phyloP scores from a whole-genome alignment of 2,329 filamentous ascomycete genomes.

The Aspergillus chevalieri region DNA sequence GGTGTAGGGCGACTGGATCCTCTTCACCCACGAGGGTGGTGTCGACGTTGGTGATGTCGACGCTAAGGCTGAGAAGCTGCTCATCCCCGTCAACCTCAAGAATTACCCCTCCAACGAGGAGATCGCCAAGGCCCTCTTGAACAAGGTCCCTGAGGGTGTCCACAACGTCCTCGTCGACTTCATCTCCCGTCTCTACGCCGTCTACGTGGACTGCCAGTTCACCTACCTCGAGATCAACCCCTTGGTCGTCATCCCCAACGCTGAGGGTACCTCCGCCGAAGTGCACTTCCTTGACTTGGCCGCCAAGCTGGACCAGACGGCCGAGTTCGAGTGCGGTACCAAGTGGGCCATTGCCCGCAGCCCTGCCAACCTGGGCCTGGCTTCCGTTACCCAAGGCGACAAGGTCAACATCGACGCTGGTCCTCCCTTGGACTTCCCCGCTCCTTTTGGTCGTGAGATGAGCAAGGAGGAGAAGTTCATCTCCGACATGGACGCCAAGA shows the following conservation, averaged over 20 bases:
- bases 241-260: conserved; percentile 94
- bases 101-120: conserved; percentile 95
- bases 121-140: conserved; percentile 77
- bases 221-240: conserved; percentile 99
- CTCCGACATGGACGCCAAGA: conserved; percentile 97
- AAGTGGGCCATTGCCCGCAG: conserved; percentile 98
- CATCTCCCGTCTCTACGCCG: conserved; percentile 94
- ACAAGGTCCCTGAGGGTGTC: conserved; percentile 88
- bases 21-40: conserved; percentile 99
- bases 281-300: conserved; percentile 98
- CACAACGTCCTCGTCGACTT: conserved; percentile 99
- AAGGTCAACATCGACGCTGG: conserved; percentile 94
- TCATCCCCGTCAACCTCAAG: conserved; percentile 91
- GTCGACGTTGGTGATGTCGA: conserved; percentile 99
- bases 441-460: conserved; percentile 96
- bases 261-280: conserved; percentile 80
- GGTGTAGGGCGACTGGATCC: conserved; percentile 90
- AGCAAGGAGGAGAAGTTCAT: conserved; percentile 99
- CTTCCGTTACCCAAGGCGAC: conserved; percentile 56
- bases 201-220: conserved; percentile 99
- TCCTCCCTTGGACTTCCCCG: conserved; percentile 97
- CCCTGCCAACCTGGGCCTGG: conserved; percentile 78
- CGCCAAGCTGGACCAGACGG: conserved; percentile 97
- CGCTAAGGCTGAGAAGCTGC: conserved; percentile 95
- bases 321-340: conserved; percentile 97